Conservation (phyloP, 2,329 filamentous ascomycete species). For the Pseudogymnoascus sp. region DNA sequence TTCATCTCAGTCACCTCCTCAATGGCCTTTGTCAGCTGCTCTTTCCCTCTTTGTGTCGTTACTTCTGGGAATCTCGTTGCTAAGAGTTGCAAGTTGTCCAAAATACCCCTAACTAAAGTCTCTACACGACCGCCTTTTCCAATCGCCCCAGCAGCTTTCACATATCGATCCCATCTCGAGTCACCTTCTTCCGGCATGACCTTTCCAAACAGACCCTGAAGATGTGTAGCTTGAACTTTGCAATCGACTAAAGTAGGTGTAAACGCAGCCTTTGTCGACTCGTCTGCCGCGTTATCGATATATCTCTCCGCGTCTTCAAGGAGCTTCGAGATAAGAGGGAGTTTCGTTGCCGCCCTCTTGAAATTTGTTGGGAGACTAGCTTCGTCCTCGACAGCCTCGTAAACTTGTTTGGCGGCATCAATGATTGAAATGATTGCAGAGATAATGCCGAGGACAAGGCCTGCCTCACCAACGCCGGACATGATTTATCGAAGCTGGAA, state of each 20-base stretch:
- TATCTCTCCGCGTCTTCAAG: background rate
- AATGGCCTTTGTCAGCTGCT: constrained; percentile 11
- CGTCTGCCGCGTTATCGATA: background rate
- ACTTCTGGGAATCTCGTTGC: constrained; percentile 12
- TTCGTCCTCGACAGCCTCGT: too few species aligned
- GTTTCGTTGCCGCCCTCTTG: constrained; percentile 2
- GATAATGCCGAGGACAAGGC: constrained; percentile 16
- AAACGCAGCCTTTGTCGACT: background rate
- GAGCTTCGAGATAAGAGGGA: background rate
- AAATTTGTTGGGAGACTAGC: constrained; percentile 14
- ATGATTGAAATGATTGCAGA: constrained; percentile 17
- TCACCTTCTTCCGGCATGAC: constrained; percentile 13
- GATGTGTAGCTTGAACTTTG: background rate
- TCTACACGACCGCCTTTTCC: constrained; percentile 15
- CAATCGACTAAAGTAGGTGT: background rate
- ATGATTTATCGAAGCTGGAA: constrained; percentile 13
- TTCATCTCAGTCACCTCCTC: constrained; percentile 10
- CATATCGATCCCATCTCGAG: constrained; percentile 14
- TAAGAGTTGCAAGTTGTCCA: constrained; percentile 16
- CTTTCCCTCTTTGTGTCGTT: constrained; percentile 7
- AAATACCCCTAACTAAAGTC: constrained; percentile 13
- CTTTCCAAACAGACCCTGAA: constrained; percentile 3
- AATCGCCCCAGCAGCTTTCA: constrained; percentile 14
- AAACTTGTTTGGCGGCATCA: constrained; percentile 12
- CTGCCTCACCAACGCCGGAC: constrained; percentile 15